Evolutionary conservation across 805 yeast species (phyloP), one percentile per base, ranked within the genome.

Genomic region (Ogataea nitratoaversa): DNA sequence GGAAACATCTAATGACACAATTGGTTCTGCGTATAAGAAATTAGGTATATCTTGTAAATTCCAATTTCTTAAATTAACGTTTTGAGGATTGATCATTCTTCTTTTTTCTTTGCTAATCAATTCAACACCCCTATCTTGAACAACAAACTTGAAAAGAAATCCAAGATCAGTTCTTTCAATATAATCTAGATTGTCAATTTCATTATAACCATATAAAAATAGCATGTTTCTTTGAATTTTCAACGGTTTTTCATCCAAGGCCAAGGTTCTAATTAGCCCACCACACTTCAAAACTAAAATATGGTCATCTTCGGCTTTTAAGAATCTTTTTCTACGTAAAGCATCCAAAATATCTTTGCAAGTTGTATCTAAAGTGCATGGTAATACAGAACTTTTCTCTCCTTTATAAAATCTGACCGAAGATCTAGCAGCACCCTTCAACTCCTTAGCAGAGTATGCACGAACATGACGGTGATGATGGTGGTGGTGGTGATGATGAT

Each of bases 11-110:
- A 90, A 68, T 45, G 81, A 72, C 50, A 84, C 84, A 42, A 90
- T 87, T 46, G 86, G 91, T 41, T 82, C 75, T 0, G 95, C 85
- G 57, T 83, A 88, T 47, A 90, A 76, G 22, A 84, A 72, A 39
- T 87, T 83, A 0, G 97, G 97, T 7, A 91, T 84, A 16, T 87
- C 86, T 46, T 86, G 87, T 41, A 90, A 67, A 50, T 84, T 82
- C 67, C 84, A 73, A 40, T 84, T 77, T 29, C 80, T 74, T 45
- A 89, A 70, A 57, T 85, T 78, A 9, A 87, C 95, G 57, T 80
- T 78, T 18, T 81, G 79, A 46, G 81, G 81, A 59, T 84, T 85
- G 43, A 71, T 75, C 32, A 78, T 67, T 34, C 56, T 46, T 40
- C 57, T 52, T 32, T 52, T 57, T 22, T 59, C 65, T 38, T 56